Base-by-base conservation (phyloP, 257 asterid genomes). In the Nicotiana knightiana region DNA sequence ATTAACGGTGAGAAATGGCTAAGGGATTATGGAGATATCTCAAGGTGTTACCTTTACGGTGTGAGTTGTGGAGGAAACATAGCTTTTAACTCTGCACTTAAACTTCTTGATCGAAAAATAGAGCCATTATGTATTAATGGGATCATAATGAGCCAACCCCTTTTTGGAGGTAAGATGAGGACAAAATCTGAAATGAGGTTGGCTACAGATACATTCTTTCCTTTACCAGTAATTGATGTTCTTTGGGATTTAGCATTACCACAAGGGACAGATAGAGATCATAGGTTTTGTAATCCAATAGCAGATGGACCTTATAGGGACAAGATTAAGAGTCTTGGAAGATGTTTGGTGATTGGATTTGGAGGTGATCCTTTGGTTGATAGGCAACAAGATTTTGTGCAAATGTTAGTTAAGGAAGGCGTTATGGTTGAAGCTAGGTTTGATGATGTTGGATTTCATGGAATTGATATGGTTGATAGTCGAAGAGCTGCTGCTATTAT, bases 161-260 rank as follows among this genome's bases (percentile, higher is more conserved):
- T 93, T 2, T 90, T 95, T 58, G 97, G 99, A 3, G 91, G 94
- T 4, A 91, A 90, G 77, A 81, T 84, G 84, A 86, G 98, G 83
- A 89, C 97, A 3, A 91, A 68, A 82, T 89, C 97, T 46, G 99
- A 96, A 85, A 76, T 96, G 4, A 94, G 91, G 83, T 84, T 87
- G 2, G 97, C 98, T 2, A 86, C 97, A 0, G 98, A 96, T 81
- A 88, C 82, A 24, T 89, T 86, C 79, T 92, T 94, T 15, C 98
- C 98, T 4, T 77, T 96, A 77, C 98, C 98, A 39, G 97, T 88
- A 0, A 85, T 85, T 4, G 99, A 96, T 82, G 71, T 89, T 33
- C 83, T 91, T 0, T 96, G 99, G 99, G 98, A 94, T 85, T 88
- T 94, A 30, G 98, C 98, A 16, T 86, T 96, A 85, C 97, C 99